phyloP scores from a whole-genome alignment of 352 stramenopile species.

The Phytophthora palmivora region DNA sequence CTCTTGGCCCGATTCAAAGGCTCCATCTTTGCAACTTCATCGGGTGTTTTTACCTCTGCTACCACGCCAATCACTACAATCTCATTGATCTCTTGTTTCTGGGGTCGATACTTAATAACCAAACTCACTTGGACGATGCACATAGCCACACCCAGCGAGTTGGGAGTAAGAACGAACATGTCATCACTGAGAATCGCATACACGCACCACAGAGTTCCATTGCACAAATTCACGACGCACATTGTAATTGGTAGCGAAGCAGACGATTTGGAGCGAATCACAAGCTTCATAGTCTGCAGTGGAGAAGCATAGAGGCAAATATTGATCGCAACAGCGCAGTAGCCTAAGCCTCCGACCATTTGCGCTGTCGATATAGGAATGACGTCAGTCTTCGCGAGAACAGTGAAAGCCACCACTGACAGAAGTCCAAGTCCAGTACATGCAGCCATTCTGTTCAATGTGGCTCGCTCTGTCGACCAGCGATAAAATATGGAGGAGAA shows the following conservation, averaged over 20 bases:
- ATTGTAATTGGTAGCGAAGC: constrained; percentile 57
- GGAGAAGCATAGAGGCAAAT: constrained; percentile 56
- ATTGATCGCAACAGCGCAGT: constrained; percentile 41
- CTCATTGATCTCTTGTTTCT: constrained; percentile 12
- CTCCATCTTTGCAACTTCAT: constrained; percentile 16
- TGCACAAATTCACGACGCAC: constrained; percentile 50
- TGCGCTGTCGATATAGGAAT: constrained; percentile 29
- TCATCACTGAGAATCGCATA: constrained; percentile 53
- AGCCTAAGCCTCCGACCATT: constrained; percentile 40
- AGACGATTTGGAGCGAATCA: constrained; percentile 46
- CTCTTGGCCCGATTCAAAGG: constrained; percentile 21
- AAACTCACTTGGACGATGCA: constrained; percentile 36
- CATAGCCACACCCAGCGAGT: constrained; percentile 40
- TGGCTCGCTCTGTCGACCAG: constrained; percentile 22
- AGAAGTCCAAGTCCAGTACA: constrained; percentile 21
- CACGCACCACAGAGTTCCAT: constrained; percentile 51
- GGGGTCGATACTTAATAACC: constrained; percentile 34
- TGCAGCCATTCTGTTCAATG: constrained; percentile 21
- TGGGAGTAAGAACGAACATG: constrained; percentile 50
- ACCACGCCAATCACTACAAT: constrained; percentile 9
- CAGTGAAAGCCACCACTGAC: constrained; percentile 16
- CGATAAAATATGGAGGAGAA: constrained; percentile 41
- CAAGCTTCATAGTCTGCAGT: constrained; percentile 50
- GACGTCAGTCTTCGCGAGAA: constrained; percentile 19
- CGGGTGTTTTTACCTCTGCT: not conserved